Evolutionary conservation across 1,284 basidiomycete species (phyloP).

Genomic region (Boletus smithii): DNA sequence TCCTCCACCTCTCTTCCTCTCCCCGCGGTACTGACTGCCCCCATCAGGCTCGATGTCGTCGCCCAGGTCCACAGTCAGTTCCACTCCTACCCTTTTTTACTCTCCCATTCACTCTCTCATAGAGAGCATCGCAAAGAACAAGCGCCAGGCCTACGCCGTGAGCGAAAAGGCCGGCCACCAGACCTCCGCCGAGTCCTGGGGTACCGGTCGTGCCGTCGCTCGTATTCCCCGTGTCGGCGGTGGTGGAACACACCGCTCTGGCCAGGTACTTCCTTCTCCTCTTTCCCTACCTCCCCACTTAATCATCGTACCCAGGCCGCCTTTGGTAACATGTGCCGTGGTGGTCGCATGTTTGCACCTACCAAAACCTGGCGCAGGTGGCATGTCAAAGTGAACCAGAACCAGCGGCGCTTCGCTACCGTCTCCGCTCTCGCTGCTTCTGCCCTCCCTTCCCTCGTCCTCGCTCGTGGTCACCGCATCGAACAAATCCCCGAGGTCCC

Average conservation of each 20-base stretch:
- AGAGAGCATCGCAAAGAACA: conserved; percentile 99
- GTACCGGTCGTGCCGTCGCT: conserved; percentile 99
- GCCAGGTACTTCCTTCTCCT: conserved; percentile 58
- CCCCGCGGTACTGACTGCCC: conserved; percentile 96
- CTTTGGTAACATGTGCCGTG: conserved; percentile 99
- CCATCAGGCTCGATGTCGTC: conserved; percentile 98
- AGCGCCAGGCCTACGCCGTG: conserved; percentile 95
- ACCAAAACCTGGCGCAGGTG: conserved; percentile 99
- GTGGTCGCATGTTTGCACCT: conserved; percentile 99
- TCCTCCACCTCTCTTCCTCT: conserved; percentile 87
- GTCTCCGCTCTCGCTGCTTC: conserved; percentile 98
- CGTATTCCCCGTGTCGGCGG: conserved; percentile 99
- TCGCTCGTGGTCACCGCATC: conserved; percentile 98
- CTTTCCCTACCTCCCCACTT: background rate
- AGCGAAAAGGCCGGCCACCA: conserved; percentile 98
- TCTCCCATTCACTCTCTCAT: conserved; percentile 10
- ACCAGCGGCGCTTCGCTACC: conserved; percentile 97
- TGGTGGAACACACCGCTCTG: conserved; percentile 97
- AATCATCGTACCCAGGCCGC: conserved; percentile 62
- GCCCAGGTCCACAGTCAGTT: conserved; percentile 96
- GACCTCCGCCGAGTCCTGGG: conserved; percentile 99
- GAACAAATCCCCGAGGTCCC: conserved; percentile 98
- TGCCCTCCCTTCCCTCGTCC: conserved; percentile 96
- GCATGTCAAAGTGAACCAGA: conserved; percentile 99
- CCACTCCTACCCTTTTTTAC: fast-evolving